Conservation (phyloP, 768 basidiomycete species). For the Auricularia sp. region DNA sequence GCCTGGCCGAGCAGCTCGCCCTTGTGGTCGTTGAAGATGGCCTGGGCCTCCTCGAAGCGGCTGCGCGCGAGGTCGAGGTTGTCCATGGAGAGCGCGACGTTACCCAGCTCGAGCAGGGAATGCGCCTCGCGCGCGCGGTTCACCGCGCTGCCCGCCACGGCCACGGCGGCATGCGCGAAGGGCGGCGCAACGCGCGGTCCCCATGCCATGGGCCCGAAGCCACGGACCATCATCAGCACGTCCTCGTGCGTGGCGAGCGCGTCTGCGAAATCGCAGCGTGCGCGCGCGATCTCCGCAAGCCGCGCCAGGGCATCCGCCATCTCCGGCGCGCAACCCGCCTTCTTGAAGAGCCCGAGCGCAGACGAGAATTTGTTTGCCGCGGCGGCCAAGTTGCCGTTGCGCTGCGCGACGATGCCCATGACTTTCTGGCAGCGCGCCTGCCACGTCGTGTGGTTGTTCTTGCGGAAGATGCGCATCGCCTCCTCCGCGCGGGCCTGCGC, state of each 20-base stretch:
- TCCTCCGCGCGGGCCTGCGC: neutral
- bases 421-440: constrained; percentile 1
- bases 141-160: neutral
- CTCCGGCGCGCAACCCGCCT: constrained; percentile 1
- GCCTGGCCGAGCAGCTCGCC: neutral
- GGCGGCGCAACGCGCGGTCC: neutral
- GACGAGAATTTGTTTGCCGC: neutral
- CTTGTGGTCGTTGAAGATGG: neutral
- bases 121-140: neutral
- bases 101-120: neutral
- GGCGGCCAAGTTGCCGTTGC: neutral
- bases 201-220: neutral
- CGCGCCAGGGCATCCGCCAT: neutral
- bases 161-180: neutral
- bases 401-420: neutral
- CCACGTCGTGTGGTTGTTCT: neutral
- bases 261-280: neutral
- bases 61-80: neutral
- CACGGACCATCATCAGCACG: neutral
- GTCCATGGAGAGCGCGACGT: neutral
- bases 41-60: neutral
- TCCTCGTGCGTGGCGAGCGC: neutral
- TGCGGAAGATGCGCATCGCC: constrained; percentile 3
- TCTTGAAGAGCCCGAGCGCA: neutral
- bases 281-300: neutral